A percentile compares a stretch with the other conserved stretches of the same genome.
Evolutionary conservation across 2,329 filamentous ascomycete species (phyloP).

Genomic region (Xylariaceae sp.): DNA sequence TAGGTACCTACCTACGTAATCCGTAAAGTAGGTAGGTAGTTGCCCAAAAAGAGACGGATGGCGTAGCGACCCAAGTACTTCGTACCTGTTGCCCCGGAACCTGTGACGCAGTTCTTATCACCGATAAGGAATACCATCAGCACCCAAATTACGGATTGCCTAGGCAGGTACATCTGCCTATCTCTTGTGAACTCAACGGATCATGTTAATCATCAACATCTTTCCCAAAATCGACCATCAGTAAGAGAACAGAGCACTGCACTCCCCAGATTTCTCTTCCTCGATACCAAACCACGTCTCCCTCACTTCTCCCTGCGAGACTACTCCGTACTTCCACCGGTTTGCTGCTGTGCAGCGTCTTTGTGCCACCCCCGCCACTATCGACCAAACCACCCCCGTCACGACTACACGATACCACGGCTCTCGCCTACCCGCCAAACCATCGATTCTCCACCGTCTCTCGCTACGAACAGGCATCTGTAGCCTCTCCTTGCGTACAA

Average conservation of each 20-base stretch:
- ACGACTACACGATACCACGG: conserved; percentile 3
- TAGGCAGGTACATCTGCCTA: too few relatives aligned
- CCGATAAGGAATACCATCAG: conserved; percentile 10
- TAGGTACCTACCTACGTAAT: too few relatives aligned
- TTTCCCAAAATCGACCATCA: background rate
- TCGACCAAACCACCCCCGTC: conserved; percentile 2
- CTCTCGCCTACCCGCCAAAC: background rate
- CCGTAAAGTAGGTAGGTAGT: too few relatives aligned
- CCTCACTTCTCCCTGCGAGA: background rate
- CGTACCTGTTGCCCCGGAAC: too few relatives aligned
- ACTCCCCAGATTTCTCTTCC: too few relatives aligned
- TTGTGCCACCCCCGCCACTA: background rate
- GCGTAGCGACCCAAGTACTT: too few relatives aligned
- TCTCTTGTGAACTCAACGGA: too few relatives aligned
- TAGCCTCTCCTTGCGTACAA: background rate
- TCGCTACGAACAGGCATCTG: conserved; percentile 1
- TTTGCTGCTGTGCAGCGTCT: background rate
- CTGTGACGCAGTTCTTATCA: conserved; percentile 17
- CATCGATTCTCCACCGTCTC: conserved; percentile 1
- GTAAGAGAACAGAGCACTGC: background rate
- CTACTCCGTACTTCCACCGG: background rate
- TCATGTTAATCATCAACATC: background rate
- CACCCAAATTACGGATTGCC: too few relatives aligned
- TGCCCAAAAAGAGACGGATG: too few relatives aligned
- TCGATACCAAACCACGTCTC: too few relatives aligned